Base-by-base conservation (phyloP, 768 basidiomycete species). In the Galerina sulciceps region DNA sequence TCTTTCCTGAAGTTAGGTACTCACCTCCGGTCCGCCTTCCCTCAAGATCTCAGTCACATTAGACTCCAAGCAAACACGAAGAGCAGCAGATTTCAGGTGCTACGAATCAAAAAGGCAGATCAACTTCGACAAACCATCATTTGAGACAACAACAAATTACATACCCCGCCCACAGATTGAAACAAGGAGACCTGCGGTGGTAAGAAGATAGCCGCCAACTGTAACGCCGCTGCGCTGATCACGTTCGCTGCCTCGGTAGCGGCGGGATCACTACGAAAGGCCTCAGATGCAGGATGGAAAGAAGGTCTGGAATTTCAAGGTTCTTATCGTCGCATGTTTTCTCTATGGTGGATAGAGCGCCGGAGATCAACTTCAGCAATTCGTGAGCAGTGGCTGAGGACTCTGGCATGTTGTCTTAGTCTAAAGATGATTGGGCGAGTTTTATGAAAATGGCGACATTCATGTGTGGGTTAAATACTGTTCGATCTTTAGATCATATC, bases 171-270 rank as follows among this genome's bases (percentile, higher is more conserved):
- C 5, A 67, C 62, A 13, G 64, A 44, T 41, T 59, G 61, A 22
- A 59, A 63, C 22, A 73, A 26, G 22, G 68, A 60, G 35, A 62
- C 58, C 10, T 65, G 63, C 2, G 75, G 70, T n/a, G 74, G 66
- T 0, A 67, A 53, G 1, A 74, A 60, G 22, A 64, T 67, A 5
- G 72, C 68, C 14, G 69, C 65, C 3, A 77, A 69, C 50, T 77
- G 76, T 13, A 65, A 55, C 4, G 75, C 73, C 2, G 76, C 76
- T 4, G 75, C 68, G 23, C 67, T 66, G 40, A 73, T 65, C 14
- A 72, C 62, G 31, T 65, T 69, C 1, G 71, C 68, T 13, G 72
- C 71, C 52, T 69, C 68, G 6, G 71, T 61, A 9, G 72, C 73
- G 8, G 31, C 66, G 3, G 74, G 70, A 34, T 68, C 58, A 15